A percentile compares a stretch with the other conserved stretches of the same genome.
These are phyloP conservation scores for Pyrenopolyporus hunteri DNA, from an alignment of 495 filamentous ascomycete species.

Conservation along the genomic window DNA sequence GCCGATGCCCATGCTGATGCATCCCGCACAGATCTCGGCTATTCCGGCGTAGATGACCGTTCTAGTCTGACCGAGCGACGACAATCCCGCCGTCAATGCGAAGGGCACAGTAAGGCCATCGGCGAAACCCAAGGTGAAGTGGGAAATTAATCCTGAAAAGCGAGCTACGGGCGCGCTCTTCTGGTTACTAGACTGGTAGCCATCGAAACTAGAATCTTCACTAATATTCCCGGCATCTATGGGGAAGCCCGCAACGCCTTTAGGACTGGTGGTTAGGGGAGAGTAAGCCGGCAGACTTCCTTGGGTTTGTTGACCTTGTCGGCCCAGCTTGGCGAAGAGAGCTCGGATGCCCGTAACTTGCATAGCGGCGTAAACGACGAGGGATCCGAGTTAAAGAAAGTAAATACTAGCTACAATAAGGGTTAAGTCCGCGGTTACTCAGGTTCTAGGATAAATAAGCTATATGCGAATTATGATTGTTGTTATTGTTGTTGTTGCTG, in stretches of 20 bases:
- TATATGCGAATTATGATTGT: conserved; percentile 3
- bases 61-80: conserved; percentile 63
- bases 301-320: conserved; percentile 1
- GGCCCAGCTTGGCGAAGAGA: conserved; percentile 4
- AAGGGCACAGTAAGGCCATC: conserved; percentile 72
- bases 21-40: conserved; percentile 70
- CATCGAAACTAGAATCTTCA: conserved; percentile 6
- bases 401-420: too few species aligned
- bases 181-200: neutral
- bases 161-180: neutral
- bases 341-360: conserved; percentile 4
- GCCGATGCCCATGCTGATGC: conserved; percentile 74
- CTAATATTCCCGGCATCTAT: neutral
- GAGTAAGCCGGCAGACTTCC: conserved; percentile 25
- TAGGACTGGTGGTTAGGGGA: conserved; percentile 14
- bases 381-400: too few species aligned
- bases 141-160: conserved; percentile 44
- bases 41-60: conserved; percentile 74
- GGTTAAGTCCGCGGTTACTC: too few species aligned
- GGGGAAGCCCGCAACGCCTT: neutral
- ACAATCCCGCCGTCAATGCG: conserved; percentile 67
- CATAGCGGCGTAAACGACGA: conserved; percentile 23
- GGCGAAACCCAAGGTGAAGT: conserved; percentile 61
- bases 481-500: neutral
- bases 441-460: too few species aligned